These are phyloP conservation scores for Xylariaceae sp. DNA, from an alignment of 2,329 filamentous ascomycete genomes.

Conservation along the genomic window DNA sequence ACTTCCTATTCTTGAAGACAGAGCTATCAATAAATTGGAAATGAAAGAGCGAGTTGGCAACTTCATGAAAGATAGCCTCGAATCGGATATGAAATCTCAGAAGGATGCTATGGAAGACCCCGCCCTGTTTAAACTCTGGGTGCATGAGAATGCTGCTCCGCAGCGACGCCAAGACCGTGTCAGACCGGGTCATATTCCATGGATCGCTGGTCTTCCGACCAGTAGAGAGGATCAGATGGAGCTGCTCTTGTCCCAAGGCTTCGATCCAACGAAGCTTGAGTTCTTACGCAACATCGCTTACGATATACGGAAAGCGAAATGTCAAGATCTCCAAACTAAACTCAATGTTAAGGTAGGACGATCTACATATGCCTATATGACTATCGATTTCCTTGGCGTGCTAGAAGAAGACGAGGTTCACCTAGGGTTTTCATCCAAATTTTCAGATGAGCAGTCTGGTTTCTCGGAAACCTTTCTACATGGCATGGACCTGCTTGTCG, in stretches of 20 bases:
- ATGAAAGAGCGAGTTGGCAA: conserved; percentile 58
- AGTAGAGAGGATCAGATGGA: conserved; percentile 58
- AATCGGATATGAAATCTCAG: conserved; percentile 59
- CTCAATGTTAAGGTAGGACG: conserved; percentile 66
- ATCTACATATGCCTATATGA: conserved; percentile 70
- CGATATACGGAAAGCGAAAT: conserved; percentile 57
- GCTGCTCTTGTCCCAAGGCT: conserved; percentile 66
- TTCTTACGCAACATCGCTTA: conserved; percentile 58
- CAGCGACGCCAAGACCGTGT: conserved; percentile 47
- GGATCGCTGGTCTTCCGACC: conserved; percentile 58
- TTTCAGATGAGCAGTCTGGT: conserved; percentile 59
- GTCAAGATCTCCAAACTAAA: conserved; percentile 59
- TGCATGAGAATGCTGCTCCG: conserved; percentile 48
- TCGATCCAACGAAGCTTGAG: conserved; percentile 55
- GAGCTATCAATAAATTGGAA: conserved; percentile 52
- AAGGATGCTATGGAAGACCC: conserved; percentile 58
- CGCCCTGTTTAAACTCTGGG: conserved; percentile 59
- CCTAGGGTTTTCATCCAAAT: conserved; percentile 71
- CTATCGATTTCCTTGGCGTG: conserved; percentile 68
- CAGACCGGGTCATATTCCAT: conserved; percentile 49
- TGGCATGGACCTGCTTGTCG: conserved; percentile 68
- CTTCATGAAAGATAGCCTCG: conserved; percentile 58
- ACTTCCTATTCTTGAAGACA: conserved; percentile 70
- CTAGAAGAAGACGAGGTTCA: conserved; percentile 72
- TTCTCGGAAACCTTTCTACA: conserved; percentile 62